phyloP scores from a whole-genome alignment of 164 flowering plant species.

The Hamamelis virginiana region DNA sequence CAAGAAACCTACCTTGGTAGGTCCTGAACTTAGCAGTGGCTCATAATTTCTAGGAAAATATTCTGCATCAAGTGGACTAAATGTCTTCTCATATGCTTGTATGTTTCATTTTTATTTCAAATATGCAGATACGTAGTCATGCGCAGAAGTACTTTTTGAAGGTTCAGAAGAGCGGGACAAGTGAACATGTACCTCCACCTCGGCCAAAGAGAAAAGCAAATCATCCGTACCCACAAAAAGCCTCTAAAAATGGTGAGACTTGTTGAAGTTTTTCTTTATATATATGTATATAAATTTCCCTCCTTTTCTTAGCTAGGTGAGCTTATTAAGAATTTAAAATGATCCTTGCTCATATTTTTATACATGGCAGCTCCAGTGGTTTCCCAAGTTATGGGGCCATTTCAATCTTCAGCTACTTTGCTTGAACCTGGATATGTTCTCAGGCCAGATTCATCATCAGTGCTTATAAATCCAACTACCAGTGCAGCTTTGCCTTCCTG shows the following conservation, averaged over 20 bases:
- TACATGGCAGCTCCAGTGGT: conserved; percentile 21
- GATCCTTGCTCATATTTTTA: background rate
- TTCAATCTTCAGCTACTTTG: conserved; percentile 31
- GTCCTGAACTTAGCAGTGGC: too few species aligned
- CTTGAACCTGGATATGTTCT: conserved; percentile 29
- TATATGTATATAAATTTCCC: too few species aligned
- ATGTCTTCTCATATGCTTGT: too few species aligned
- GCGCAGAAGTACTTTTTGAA: conserved; percentile 92
- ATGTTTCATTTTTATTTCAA: too few species aligned
- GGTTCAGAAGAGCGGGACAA: conserved; percentile 84
- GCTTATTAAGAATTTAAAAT: background rate
- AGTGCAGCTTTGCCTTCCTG: conserved; percentile 33
- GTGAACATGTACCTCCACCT: conserved; percentile 92
- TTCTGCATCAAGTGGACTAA: too few species aligned
- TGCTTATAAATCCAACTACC: conserved; percentile 16
- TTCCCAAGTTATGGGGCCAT: conserved; percentile 21
- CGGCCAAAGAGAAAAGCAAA: conserved; percentile 93
- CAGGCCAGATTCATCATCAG: conserved; percentile 32
- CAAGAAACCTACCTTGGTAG: too few species aligned
- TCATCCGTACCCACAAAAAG: conserved; percentile 95
- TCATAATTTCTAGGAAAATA: too few species aligned
- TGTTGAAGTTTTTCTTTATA: background rate
- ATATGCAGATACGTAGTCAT: conserved; percentile 85
- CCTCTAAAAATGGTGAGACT: conserved; percentile 68
- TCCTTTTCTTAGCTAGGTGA: too few species aligned